A percentile compares a stretch with the other conserved stretches of the same genome.
Evolutionary conservation across 1,284 basidiomycete species (phyloP).

Genomic region (Trametes polyzona): DNA sequence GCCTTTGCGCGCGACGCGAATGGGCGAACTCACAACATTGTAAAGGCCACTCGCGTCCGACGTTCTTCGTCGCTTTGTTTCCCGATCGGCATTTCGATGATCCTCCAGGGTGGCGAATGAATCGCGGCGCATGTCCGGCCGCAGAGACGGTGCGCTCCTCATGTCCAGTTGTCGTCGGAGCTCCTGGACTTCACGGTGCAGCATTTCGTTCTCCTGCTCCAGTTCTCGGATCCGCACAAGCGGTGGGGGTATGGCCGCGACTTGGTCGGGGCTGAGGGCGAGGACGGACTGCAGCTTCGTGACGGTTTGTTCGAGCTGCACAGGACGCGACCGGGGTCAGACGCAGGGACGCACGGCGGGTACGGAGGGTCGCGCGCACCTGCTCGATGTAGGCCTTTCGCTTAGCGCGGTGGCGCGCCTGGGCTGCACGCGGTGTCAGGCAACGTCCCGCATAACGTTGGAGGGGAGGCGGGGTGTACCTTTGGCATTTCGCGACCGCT

Average conservation of each 20-base stretch:
- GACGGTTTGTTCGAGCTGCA: conserved; percentile 79
- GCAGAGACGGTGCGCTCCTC: conserved; percentile 32
- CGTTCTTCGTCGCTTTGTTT: conserved; percentile 58
- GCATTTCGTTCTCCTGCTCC: conserved; percentile 70
- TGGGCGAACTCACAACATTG: conserved; percentile 47
- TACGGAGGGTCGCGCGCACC: conserved; percentile 50
- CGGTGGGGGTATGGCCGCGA: conserved; percentile 69
- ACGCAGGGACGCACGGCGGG: neutral
- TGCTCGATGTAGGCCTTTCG: conserved; percentile 92
- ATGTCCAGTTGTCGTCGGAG: conserved; percentile 59
- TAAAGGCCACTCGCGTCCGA: conserved; percentile 61
- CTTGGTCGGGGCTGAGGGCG: conserved; percentile 69
- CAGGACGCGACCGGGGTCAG: neutral
- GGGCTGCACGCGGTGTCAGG: conserved; percentile 51
- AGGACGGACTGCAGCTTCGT: conserved; percentile 77
- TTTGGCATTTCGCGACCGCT: conserved; percentile 57
- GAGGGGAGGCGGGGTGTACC: conserved; percentile 22
- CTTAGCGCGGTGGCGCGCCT: conserved; percentile 90
- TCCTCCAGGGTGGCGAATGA: conserved; percentile 27
- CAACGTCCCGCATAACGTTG: neutral
- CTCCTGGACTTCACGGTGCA: conserved; percentile 72
- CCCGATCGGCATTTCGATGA: conserved; percentile 52
- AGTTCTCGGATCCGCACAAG: conserved; percentile 73
- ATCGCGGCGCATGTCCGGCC: conserved; percentile 33
- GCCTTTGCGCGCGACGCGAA: neutral